Percentiles rank a stretch among this genome's conserved stretches.
Evolutionary conservation across 1,284 basidiomycete species (phyloP).

Genomic region (Vanrija pseudolonga): DNA sequence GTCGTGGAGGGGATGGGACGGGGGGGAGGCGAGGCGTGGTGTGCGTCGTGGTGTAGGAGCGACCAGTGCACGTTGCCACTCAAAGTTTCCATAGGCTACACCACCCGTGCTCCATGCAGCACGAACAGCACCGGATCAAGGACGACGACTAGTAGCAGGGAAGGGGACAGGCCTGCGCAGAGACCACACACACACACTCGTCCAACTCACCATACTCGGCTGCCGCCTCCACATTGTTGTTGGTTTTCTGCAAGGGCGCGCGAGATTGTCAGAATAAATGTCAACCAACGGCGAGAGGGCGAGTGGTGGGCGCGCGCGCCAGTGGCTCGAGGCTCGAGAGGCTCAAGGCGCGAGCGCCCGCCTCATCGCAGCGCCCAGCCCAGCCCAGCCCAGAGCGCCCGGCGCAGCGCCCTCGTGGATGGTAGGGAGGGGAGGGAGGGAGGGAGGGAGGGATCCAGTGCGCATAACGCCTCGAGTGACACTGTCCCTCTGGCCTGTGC

Average conservation of each 20-base stretch:
- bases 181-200: neutral
- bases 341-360: neutral
- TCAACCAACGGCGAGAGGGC: neutral
- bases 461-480: neutral
- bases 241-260: conserved; percentile 25
- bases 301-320: neutral
- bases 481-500: neutral
- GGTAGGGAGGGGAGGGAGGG: too few species aligned
- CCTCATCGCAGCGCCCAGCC: too few species aligned
- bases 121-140: neutral
- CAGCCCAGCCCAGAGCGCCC: too few species aligned
- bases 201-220: conserved; percentile 46
- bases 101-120: neutral
- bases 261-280: neutral
- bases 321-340: neutral
- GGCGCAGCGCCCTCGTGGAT: too few species aligned
- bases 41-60: neutral
- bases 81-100: neutral
- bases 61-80: neutral
- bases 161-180: neutral
- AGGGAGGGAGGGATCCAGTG: too few species aligned
- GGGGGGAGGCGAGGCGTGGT: neutral
- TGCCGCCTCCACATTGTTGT: conserved; percentile 39
- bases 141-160: neutral
- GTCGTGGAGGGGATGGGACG: too few species aligned